Evolutionary conservation across 2,329 filamentous ascomycete species (phyloP).

Genomic region (Leptographium procerum): DNA sequence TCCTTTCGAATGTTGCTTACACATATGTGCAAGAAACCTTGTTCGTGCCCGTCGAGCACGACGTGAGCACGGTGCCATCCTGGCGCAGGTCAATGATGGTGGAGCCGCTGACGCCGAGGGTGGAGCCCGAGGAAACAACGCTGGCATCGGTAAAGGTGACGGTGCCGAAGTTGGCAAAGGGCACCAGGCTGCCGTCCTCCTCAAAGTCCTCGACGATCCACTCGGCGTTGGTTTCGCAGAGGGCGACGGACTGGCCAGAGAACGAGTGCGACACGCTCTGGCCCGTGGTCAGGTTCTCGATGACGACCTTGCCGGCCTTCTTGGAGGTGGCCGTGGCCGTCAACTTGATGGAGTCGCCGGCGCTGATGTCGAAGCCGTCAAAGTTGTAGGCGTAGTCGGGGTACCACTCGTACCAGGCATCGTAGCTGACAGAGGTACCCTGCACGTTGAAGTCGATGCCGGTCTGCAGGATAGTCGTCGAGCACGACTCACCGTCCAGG

Average conservation of each 20-base stretch:
- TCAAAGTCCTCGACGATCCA: slow-evolving; percentile 20
- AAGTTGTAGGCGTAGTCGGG: slow-evolving; percentile 17
- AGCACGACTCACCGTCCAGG: slow-evolving; percentile 19
- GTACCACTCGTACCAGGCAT: slow-evolving; percentile 21
- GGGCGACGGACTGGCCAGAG: slow-evolving; percentile 14
- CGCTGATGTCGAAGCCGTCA: slow-evolving; percentile 14
- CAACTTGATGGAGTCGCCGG: slow-evolving; percentile 17
- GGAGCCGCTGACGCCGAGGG: slow-evolving; percentile 23
- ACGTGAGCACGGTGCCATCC: slow-evolving; percentile 12
- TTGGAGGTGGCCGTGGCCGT: slow-evolving; percentile 26
- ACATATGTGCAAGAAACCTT: slow-evolving; percentile 31
- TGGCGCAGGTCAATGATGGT: slow-evolving; percentile 26
- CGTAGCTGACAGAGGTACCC: not conserved
- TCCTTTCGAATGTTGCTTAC: too few relatives aligned
- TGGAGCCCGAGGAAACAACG: slow-evolving; percentile 20
- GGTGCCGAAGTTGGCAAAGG: slow-evolving; percentile 15
- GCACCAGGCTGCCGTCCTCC: slow-evolving; percentile 13
- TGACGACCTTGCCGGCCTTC: slow-evolving; percentile 16
- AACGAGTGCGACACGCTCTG: slow-evolving; percentile 39
- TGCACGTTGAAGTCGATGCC: slow-evolving; percentile 15
- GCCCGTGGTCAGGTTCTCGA: slow-evolving; percentile 24
- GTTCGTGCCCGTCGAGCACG: slow-evolving; percentile 11
- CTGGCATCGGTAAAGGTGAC: slow-evolving; percentile 18
- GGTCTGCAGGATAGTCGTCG: slow-evolving; percentile 16
- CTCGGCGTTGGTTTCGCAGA: slow-evolving; percentile 17